Evolutionary conservation across 192 early-diverging fungal species (phyloP).

Genomic region (Rhizophagus sp.): DNA sequence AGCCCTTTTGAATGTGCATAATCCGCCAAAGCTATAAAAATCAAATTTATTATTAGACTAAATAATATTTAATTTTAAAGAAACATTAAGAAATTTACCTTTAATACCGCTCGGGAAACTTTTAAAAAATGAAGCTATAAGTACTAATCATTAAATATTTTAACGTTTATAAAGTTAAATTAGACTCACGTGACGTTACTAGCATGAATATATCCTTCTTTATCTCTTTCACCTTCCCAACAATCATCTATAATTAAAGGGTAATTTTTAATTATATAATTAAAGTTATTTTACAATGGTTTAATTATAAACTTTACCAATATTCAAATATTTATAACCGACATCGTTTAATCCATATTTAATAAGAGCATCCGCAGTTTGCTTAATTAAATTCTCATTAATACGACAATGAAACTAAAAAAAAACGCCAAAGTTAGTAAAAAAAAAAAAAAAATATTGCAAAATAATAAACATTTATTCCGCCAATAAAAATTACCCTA

Average conservation of each 20-base stretch:
- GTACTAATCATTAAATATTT: not conserved
- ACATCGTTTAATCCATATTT: constrained; percentile 39
- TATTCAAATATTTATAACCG: constrained; percentile 58
- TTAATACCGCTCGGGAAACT: constrained; percentile 10
- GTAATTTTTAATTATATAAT: not conserved
- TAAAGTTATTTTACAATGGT: not conserved
- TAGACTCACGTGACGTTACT: constrained; percentile 32
- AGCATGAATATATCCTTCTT: constrained; percentile 32
- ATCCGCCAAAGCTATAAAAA: constrained; percentile 50
- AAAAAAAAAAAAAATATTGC: not conserved
- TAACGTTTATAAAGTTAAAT: not conserved
- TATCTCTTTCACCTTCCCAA: constrained; percentile 47
- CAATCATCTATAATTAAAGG: constrained; percentile 46
- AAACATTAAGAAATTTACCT: not conserved
- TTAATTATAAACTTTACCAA: constrained; percentile 16
- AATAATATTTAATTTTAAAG: not conserved
- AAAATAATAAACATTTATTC: not conserved
- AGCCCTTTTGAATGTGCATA: constrained; percentile 54
- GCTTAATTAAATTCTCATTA: constrained; percentile 50
- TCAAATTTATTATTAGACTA: constrained; percentile 12
- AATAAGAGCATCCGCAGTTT: constrained; percentile 51
- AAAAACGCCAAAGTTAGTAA: not conserved
- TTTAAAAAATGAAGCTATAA: not conserved
- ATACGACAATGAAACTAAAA: constrained; percentile 44
- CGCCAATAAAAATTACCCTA: not conserved